Percentiles rank a stretch among this genome's conserved stretches.
These are phyloP conservation scores for Globisporangium solare DNA, from an alignment of 352 stramenopile species.

Conservation along the genomic window DNA sequence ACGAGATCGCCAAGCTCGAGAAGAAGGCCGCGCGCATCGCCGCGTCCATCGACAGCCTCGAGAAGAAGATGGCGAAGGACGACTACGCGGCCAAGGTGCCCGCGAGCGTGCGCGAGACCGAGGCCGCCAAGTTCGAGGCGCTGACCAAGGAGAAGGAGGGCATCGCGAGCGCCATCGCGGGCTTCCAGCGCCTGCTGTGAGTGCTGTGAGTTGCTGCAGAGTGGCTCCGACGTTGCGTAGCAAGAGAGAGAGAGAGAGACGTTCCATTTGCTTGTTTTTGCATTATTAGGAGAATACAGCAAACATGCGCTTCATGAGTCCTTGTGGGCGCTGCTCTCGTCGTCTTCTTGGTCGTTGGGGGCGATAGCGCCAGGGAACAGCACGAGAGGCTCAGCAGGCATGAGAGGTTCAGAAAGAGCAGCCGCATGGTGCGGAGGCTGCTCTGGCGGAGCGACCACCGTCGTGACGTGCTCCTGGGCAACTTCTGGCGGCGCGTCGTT, in stretches of 20 bases:
- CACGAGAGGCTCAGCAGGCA: not conserved
- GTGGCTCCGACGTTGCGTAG: too few species aligned
- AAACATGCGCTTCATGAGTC: not conserved
- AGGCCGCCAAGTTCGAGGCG: slow-evolving; percentile 73
- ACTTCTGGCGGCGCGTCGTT: too few species aligned
- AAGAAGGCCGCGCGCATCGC: slow-evolving; percentile 85
- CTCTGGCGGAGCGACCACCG: not conserved
- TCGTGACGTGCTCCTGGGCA: too few species aligned
- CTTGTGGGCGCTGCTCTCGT: not conserved
- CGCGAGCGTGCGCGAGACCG: slow-evolving; percentile 69
- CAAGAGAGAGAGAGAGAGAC: too few species aligned
- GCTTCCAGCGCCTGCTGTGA: slow-evolving; percentile 78
- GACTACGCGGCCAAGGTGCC: slow-evolving; percentile 82
- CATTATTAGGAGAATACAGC: too few species aligned
- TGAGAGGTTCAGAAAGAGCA: not conserved
- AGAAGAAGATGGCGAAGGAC: slow-evolving; percentile 79
- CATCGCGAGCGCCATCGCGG: slow-evolving; percentile 69
- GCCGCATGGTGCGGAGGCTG: not conserved
- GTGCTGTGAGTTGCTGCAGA: too few species aligned
- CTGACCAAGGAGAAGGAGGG: slow-evolving; percentile 78
- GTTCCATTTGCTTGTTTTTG: too few species aligned
- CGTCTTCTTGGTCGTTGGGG: slow-evolving; percentile 7
- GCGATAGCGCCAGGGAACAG: slow-evolving; percentile 22
- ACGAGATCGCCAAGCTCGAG: slow-evolving; percentile 88
- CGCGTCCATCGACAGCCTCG: slow-evolving; percentile 60